phyloP scores from a whole-genome alignment of 2,329 filamentous ascomycete genomes.

The Taxawa tesnikishii region DNA sequence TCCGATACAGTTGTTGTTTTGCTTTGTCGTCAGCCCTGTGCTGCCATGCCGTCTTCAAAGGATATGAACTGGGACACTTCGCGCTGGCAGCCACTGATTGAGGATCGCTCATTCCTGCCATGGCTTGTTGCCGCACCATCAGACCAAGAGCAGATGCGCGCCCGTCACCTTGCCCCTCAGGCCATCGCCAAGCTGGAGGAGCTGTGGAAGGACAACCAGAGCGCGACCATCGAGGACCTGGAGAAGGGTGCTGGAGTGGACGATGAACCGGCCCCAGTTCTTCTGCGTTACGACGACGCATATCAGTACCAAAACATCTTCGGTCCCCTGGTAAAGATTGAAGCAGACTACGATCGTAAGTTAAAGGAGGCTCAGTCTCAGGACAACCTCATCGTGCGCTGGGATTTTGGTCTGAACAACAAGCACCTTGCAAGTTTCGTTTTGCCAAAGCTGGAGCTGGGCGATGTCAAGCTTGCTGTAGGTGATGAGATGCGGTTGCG shows the following conservation, averaged over 20 bases:
- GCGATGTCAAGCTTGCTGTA: slow-evolving; percentile 94
- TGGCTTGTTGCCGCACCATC: slow-evolving; percentile 87
- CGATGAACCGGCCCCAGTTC: slow-evolving; percentile 85
- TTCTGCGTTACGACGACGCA: slow-evolving; percentile 90
- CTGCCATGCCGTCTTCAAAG: slow-evolving; percentile 86
- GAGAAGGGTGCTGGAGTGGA: slow-evolving; percentile 87
- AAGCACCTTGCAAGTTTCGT: slow-evolving; percentile 95
- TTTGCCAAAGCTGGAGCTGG: slow-evolving; percentile 90
- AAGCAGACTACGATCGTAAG: slow-evolving; percentile 98
- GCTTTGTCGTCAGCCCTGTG: slow-evolving; percentile 91
- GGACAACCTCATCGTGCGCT: slow-evolving; percentile 84
- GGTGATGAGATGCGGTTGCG: slow-evolving; percentile 97
- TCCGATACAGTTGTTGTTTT: slow-evolving; percentile 97
- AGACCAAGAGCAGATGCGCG: slow-evolving; percentile 91
- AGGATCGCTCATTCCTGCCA: slow-evolving; percentile 85
- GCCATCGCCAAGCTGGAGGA: slow-evolving; percentile 95
- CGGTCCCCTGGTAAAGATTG: slow-evolving; percentile 94
- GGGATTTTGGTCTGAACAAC: slow-evolving; percentile 93
- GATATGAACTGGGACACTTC: slow-evolving; percentile 99
- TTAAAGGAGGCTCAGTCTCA: slow-evolving; percentile 97
- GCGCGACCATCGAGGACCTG: slow-evolving; percentile 77
- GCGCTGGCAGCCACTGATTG: slow-evolving; percentile 92
- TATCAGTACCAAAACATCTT: slow-evolving; percentile 99
- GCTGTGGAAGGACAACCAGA: slow-evolving; percentile 93
- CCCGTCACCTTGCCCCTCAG: slow-evolving; percentile 81